Base-by-base conservation (phyloP, 2,329 filamentous ascomycete genomes). In the Phaeosphaeria sp. region DNA sequence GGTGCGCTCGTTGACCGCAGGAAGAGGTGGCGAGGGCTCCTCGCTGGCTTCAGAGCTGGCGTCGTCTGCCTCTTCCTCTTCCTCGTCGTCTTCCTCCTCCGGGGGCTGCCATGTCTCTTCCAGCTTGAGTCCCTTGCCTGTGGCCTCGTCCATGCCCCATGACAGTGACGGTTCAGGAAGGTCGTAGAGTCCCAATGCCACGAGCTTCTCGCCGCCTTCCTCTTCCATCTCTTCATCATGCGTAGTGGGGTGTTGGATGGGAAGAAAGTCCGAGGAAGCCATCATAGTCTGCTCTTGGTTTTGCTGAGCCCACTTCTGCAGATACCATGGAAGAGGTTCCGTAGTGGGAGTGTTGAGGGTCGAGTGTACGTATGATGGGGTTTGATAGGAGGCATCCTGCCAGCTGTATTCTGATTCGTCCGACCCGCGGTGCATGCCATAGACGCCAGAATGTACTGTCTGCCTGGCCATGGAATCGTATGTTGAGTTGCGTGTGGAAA, bases 101-200 rank as follows among this genome's bases (percentile, higher is more conserved):
- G 88, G 89, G 18, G 84, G 91, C 74, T 87, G 89, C 90, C 84
- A 94, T 0, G 90, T 91, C 74, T 93, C 91, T 76, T 94, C 91
- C 3, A 95, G 80, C 74, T 93, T 94, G 65, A 94, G 79, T 0
- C 91, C 91, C 75, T 92, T 91, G 56, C 91, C 90, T 18, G 80
- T 82, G 2, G 84, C 79, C 53, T 72, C 64, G 61, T 83, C 82
- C 0, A 75, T 64, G 6, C 64, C 59, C 76, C 18, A 91, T 74
- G 24, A 83, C 82, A 36, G 81, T 74, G 77, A 87, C 83, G 77
- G 85, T 54, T 88, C 89, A 0, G 90, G 90, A 4, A 86, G 80
- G 68, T 92, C 91, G 74, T 95, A 95, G 0, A 95, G 84, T 0
- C 91, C 91, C 85, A 95, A 89, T 20, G 91, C 91, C n/a, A 93